A percentile compares a stretch with the other conserved stretches of the same genome.
Evolutionary conservation across 345 rosid genomes (phyloP).

Genomic region (Lenwebbia sp.): DNA sequence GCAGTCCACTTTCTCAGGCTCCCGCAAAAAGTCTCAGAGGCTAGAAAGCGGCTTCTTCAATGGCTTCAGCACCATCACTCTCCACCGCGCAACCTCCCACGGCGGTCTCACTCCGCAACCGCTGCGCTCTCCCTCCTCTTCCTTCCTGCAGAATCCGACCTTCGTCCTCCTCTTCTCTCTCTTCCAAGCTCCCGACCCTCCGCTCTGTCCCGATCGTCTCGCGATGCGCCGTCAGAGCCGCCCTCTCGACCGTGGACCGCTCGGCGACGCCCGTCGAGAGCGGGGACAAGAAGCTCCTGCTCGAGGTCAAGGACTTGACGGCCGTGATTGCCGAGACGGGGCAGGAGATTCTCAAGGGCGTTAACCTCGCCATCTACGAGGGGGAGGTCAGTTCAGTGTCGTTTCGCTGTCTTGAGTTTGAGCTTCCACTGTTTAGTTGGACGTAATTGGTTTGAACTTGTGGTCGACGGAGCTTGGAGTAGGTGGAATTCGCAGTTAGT

Average conservation of each 20-base stretch:
- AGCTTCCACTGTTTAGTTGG: neutral
- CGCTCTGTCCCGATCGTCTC: neutral
- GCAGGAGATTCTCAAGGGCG: constrained; percentile 83
- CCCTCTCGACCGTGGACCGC: constrained; percentile 15
- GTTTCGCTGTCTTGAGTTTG: neutral
- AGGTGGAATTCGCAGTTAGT: neutral
- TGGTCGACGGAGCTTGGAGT: neutral
- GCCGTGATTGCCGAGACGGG: constrained; percentile 71
- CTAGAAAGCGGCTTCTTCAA: neutral
- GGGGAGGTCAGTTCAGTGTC: constrained; percentile 63
- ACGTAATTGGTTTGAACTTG: neutral
- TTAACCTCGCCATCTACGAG: constrained; percentile 54
- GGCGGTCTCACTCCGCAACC: neutral
- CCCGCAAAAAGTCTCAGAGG: neutral
- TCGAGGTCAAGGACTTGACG: constrained; percentile 67
- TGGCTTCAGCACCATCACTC: neutral
- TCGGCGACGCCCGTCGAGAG: constrained; percentile 11
- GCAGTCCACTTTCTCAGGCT: neutral
- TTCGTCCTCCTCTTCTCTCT: neutral
- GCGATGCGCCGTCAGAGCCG: neutral
- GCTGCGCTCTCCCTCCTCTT: neutral
- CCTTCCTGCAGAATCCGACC: neutral
- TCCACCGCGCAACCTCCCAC: neutral
- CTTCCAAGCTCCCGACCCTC: neutral
- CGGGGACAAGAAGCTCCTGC: constrained; percentile 42